phyloP scores from a whole-genome alignment of 2,329 filamentous ascomycete species.

The Calonectria hawksworthii region DNA sequence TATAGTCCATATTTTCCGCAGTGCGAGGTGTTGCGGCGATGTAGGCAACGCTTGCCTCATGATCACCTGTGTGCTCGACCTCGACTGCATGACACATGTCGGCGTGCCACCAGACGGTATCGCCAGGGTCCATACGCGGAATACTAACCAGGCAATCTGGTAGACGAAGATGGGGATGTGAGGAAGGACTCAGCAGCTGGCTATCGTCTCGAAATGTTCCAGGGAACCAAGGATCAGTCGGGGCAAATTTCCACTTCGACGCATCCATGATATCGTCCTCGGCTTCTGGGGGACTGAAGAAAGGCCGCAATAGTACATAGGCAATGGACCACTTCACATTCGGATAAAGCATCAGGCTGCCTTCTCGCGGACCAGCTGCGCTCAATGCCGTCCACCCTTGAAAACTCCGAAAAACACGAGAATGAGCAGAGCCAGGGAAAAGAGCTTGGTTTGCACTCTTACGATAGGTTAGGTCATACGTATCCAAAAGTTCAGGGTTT shows the following conservation, averaged over 20 bases:
- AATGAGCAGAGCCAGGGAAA: conserved; percentile 5
- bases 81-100: conserved; percentile 19
- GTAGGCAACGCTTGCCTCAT: conserved; percentile 12
- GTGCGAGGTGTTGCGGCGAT: conserved; percentile 4
- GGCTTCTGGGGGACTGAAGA: neutral
- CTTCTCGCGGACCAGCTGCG: neutral
- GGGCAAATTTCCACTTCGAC: conserved; percentile 1
- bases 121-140: neutral
- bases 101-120: conserved; percentile 19
- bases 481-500: conserved; percentile 4
- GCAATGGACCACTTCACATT: conserved; percentile 9
- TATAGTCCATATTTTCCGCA: conserved; percentile 3
- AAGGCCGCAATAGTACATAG: conserved; percentile 2
- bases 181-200: neutral
- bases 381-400: conserved; percentile 16
- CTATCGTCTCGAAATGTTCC: conserved; percentile 4
- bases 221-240: neutral
- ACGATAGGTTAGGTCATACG: conserved; percentile 4
- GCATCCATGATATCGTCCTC: conserved; percentile 4
- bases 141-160: conserved; percentile 9
- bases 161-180: conserved; percentile 7
- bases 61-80: neutral
- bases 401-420: conserved; percentile 9
- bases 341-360: conserved; percentile 17
- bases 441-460: conserved; percentile 9